phyloP scores from a whole-genome alignment of 768 basidiomycete genomes.

The Symmetrospora coprosmae region DNA sequence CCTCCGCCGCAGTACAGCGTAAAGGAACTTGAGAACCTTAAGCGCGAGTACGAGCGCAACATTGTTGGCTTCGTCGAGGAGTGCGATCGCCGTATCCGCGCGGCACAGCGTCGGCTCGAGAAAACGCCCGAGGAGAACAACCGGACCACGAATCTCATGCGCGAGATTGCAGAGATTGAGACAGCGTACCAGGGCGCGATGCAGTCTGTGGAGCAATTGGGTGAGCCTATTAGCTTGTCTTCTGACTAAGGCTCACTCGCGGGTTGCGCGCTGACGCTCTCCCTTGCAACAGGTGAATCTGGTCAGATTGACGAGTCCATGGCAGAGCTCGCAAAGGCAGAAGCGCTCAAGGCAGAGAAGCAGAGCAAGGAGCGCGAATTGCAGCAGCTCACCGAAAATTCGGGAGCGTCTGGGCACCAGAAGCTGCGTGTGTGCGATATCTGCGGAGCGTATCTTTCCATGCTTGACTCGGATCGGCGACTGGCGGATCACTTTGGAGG shows the following conservation, averaged over 20 bases:
- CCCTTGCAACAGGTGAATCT: slow-evolving; percentile 57
- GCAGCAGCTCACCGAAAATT: slow-evolving; percentile 90
- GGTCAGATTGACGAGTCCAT: slow-evolving; percentile 99
- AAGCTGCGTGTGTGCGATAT: slow-evolving; percentile 99
- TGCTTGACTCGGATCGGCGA: slow-evolving; percentile 94
- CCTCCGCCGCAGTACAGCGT: neutral
- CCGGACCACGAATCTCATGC: slow-evolving; percentile 96
- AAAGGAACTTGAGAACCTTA: slow-evolving; percentile 15
- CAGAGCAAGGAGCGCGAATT: slow-evolving; percentile 92
- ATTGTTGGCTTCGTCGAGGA: slow-evolving; percentile 95
- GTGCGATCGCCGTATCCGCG: slow-evolving; percentile 87
- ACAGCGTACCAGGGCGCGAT: slow-evolving; percentile 96
- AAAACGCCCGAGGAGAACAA: slow-evolving; percentile 99
- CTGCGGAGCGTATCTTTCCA: slow-evolving; percentile 96
- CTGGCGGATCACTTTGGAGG: slow-evolving; percentile 99
- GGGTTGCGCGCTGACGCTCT: slow-evolving; percentile 1
- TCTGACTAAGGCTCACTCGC: slow-evolving; percentile 18
- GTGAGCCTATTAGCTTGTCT: slow-evolving; percentile 40
- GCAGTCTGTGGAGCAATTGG: slow-evolving; percentile 88
- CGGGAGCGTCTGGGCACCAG: slow-evolving; percentile 98
- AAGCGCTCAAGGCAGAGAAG: slow-evolving; percentile 92
- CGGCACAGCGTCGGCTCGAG: slow-evolving; percentile 85
- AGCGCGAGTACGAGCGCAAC: slow-evolving; percentile 77
- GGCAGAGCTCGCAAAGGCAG: slow-evolving; percentile 92
- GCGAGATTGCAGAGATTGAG: slow-evolving; percentile 98